phyloP scores from a whole-genome alignment of 2,329 filamentous ascomycete species.

The Venturiaceae sp. region DNA sequence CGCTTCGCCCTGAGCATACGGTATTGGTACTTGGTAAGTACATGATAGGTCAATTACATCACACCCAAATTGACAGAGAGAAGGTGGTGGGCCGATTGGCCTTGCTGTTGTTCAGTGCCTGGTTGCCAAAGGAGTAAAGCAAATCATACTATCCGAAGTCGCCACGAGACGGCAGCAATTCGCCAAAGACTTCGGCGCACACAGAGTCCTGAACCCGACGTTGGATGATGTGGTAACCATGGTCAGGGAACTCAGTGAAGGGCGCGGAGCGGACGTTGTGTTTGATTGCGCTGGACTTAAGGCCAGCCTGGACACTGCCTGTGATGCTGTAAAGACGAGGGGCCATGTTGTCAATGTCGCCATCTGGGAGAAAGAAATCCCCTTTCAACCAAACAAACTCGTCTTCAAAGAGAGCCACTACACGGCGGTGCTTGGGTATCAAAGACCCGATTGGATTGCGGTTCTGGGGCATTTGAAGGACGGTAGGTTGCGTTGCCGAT shows the following conservation, averaged over 20 bases:
- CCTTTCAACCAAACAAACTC: conserved; percentile 44
- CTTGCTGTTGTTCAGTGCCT: conserved; percentile 16
- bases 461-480: conserved; percentile 43
- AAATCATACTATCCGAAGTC: not conserved
- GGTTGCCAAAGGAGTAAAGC: not conserved
- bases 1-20: not conserved
- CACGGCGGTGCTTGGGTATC: conserved; percentile 39
- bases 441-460: conserved; percentile 43
- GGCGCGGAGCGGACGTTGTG: conserved; percentile 21
- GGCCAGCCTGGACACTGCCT: conserved; percentile 18
- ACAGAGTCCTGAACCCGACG: conserved; percentile 15
- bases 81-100: conserved; percentile 21
- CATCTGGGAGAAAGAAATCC: conserved; percentile 27
- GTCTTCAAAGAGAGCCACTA: conserved; percentile 45
- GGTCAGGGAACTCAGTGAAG: conserved; percentile 18
- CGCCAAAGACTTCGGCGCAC: conserved; percentile 13
- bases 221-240: conserved; percentile 19
- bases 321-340: conserved; percentile 18
- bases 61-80: too few species aligned
- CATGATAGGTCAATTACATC: too few species aligned
- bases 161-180: not conserved
- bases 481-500: conserved; percentile 15
- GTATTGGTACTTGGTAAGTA: not conserved
- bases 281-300: conserved; percentile 26
- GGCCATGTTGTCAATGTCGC: conserved; percentile 25